Base-by-base conservation (phyloP, 225 moss, liverwort and hornwort species). In the Polytrichum commune region DNA sequence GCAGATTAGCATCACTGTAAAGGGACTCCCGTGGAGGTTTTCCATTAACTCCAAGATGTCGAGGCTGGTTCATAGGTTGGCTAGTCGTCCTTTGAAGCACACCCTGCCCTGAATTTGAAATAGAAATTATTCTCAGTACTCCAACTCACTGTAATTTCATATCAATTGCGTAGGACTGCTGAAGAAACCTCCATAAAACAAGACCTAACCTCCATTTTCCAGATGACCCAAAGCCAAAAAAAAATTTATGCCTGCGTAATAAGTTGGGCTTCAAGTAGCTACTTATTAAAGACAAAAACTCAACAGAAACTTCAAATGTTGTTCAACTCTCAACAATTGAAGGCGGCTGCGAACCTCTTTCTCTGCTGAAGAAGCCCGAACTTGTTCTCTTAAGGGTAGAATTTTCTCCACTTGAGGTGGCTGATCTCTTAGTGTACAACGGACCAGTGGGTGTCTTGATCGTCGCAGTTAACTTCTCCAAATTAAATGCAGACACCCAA, bases 381-480 rank as follows among this genome's bases (percentile, higher is more conserved):
- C 66, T 67, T 53, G 72, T 25, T 57, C 25, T 29, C 8, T 46
- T 27, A 0, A 65, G 60, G 60, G 62, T 64, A 60, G 32, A 6
- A 53, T 67, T 29, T 72, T 63, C 63, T 19, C 62, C 72, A 63
- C 72, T 73, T n/a, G 70, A 70, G 27, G 79, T 76, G 63, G 29
- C 62, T 53, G 46, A 60, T 32, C 71, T 76, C 46, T 73, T 76
- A 5, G 63, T 53, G 1, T 26, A 63, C 29, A 71, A 66, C 29
- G 71, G 66, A 55, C 26, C 29, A n/a, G n/a, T 60, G 8, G 83
- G 72, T 7, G 71, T 63, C 73, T 75, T 81, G 29, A 86, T 81
- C 13, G 73, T 67, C 69, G 73, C 79, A 64, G 76, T 81, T 74
- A 89, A 23, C 68, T 79, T 79, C 62, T 79, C 72, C 19, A 86